phyloP scores from a whole-genome alignment of 2,329 filamentous ascomycete genomes.

The Alternaria sp. region DNA sequence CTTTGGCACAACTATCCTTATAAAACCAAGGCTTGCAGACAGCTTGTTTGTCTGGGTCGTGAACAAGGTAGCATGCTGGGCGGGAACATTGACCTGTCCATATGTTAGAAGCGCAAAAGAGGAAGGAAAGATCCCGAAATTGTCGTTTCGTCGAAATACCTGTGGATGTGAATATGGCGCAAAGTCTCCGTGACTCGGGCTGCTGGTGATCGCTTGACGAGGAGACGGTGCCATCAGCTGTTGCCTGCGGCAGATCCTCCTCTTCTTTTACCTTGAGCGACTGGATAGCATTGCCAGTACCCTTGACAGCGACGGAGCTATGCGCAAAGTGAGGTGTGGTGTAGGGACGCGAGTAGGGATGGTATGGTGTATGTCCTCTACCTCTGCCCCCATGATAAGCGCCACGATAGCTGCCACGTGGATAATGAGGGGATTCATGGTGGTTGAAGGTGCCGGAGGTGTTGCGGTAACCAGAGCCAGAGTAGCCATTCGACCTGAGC shows the following conservation, averaged over 20 bases:
- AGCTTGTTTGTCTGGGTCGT: conserved; percentile 87
- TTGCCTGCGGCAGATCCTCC: conserved; percentile 1
- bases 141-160: conserved; percentile 35
- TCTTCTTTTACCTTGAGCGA: conserved; percentile 6
- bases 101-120: conserved; percentile 26
- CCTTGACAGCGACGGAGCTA: conserved; percentile 23
- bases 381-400: conserved; percentile 20
- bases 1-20: conserved; percentile 78
- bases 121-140: conserved; percentile 8
- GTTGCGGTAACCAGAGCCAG: conserved; percentile 1
- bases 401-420: not conserved
- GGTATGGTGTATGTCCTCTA: conserved; percentile 21
- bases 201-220: conserved; percentile 15
- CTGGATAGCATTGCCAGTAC: conserved; percentile 12
- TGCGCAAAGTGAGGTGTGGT: conserved; percentile 21
- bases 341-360: conserved; percentile 33
- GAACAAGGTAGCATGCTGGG: conserved; percentile 78
- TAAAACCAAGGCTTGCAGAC: conserved; percentile 89
- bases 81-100: conserved; percentile 81
- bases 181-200: conserved; percentile 26
- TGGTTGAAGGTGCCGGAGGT: conserved; percentile 1
- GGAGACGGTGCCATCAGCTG: conserved; percentile 2
- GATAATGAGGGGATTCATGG: not conserved
- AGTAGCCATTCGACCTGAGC: conserved; percentile 14
- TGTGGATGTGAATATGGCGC: conserved; percentile 43